phyloP scores from a whole-genome alignment of 2,329 filamentous ascomycete species.

The Phoma sp. region DNA sequence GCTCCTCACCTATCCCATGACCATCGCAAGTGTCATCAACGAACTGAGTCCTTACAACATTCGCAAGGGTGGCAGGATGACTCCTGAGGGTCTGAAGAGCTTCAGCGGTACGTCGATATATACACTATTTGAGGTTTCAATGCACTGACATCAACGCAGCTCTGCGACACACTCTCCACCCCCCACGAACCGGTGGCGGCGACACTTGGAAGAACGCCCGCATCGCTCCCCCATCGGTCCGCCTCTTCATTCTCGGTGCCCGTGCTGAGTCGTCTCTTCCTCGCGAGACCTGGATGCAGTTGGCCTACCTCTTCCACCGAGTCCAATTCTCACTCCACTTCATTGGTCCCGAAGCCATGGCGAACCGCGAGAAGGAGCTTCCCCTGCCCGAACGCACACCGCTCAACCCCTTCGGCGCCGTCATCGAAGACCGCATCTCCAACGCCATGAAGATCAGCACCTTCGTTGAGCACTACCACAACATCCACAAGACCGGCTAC shows the following conservation, averaged over 20 bases:
- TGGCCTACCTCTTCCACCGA: constrained; percentile 93
- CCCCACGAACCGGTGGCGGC: constrained; percentile 78
- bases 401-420: constrained; percentile 87
- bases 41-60: constrained; percentile 93
- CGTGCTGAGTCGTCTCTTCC: constrained; percentile 97
- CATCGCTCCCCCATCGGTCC: constrained; percentile 83
- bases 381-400: constrained; percentile 86
- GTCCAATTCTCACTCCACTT: constrained; percentile 90
- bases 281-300: constrained; percentile 89
- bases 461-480: constrained; percentile 98
- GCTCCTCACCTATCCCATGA: constrained; percentile 90
- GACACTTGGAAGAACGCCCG: constrained; percentile 77
- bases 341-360: constrained; percentile 95
- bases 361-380: constrained; percentile 90
- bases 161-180: constrained; percentile 90
- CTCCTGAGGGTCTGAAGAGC: constrained; percentile 88
- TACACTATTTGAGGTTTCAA: neutral
- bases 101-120: constrained; percentile 74
- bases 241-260: constrained; percentile 91
- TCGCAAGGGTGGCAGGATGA: constrained; percentile 75
- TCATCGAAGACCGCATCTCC: constrained; percentile 89
- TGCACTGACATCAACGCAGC: constrained; percentile 58
- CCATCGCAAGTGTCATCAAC: constrained; percentile 88
- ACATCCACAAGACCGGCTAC: constrained; percentile 85
- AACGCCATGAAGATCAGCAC: constrained; percentile 95